Evolutionary conservation across 768 basidiomycete genomes (phyloP), one percentile per base, ranked within the genome.

Genomic region (Sarcodon aspratus): DNA sequence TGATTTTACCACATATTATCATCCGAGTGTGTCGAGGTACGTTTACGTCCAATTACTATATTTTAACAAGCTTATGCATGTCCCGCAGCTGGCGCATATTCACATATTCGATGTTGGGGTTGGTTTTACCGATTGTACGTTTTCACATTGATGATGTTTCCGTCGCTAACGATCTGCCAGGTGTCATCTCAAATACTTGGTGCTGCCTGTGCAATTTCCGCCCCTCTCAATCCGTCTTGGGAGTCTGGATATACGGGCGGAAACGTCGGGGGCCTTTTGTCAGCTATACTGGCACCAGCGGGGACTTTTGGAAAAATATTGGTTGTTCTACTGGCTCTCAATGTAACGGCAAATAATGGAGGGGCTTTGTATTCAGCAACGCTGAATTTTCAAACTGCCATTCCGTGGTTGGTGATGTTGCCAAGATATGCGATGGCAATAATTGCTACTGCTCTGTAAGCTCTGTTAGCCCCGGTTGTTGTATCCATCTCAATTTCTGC

Each of bases 301-400:
- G 77, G 78, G 1, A 71, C 71, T 33, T 86, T 86, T 62, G 79
- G 84, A 1, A 84, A 84, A 54, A 78, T 85, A 63, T 66, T 88
- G 42, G 69, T 81, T 0, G 82, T 85, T 27, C 59, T 92, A 48
- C 70, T 91, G 53, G 78, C 82, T n/a, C 64, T 93, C 32, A 81
- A 80, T 50, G 79, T 89, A 10, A 79, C 80, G 1, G 85, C 78
- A 3, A 93, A 92, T 65, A 82, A 88, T 42, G 85, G 87, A 1
- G 78, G 82, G 2, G 84, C 86, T 6, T 80, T 91, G 52, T 96
- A 96, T 63, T 87, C 83, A 40, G 75, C 84, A 50, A 77, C 80
- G 53, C 71, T 91, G 50, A 82, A 78, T 59, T 68, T 87, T 54
- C 88, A 91, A 59, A 71, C 83, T 1, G 71, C 82, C 55, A 60